Base-by-base conservation (phyloP, 164 flowering plant species). In the Aristolochia fimbriata region DNA sequence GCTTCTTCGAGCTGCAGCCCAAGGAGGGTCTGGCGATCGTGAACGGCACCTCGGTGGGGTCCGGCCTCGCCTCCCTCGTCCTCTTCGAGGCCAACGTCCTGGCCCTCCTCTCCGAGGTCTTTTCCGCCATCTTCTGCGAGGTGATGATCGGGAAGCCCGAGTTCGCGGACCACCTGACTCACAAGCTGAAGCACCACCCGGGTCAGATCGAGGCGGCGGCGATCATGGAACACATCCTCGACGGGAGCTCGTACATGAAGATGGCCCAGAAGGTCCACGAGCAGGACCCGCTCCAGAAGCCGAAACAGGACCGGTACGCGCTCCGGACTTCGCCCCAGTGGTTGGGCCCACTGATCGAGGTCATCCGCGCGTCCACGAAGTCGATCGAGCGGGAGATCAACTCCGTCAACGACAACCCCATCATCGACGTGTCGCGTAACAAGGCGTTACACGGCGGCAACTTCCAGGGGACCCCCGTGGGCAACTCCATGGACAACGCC, bases 181-280 rank as follows among this genome's bases (percentile, higher is more conserved):
- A 83, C 63, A 77, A 79, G 55, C 49, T 81, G 71, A 83, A 81
- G 71, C 88, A 83, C 24, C 88, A 83, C 49, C 88, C 88, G 0
- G 88, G 88, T 9, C 88, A 82, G 19, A 82, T 82, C 57, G 86
- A 82, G 50, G 80, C 86, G 43, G 86, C 86, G 21, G 86, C 86
- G 0, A 76, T 83, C 12, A 83, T 83, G 88, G 88, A 83, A 64
- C 81, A 83, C 60, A 71, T 83, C 30, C 56, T 83, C 20, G 83
- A 71, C 49, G 88, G 88, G 0, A 78, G 84, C 57, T 61, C 75
- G 5, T 83, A 74, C 55, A 73, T 81, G 10, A 76, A 78, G 43
- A 77, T 45, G 15, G 80, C 85, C 0, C 22, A 67, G 20, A 73
- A 61, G 66, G 24, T 79, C 3, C 88, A 83, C 61, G 88, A 83